phyloP scores from a whole-genome alignment of 768 basidiomycete species.

The Lyophyllum shimeji region DNA sequence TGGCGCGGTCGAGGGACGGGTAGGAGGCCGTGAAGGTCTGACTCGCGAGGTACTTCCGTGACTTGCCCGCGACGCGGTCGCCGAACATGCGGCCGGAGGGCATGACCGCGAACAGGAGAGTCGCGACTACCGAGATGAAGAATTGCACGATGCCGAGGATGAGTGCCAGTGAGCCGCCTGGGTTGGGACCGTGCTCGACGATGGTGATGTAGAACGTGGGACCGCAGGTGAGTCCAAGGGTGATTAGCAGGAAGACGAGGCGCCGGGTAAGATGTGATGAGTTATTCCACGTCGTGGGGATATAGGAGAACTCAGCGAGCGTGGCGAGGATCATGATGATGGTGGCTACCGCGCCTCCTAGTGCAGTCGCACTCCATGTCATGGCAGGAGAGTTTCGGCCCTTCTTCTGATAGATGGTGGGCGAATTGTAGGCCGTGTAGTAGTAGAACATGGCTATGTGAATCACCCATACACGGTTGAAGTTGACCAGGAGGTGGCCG shows the following conservation, averaged over 20 bases:
- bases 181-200: slow-evolving; percentile 55
- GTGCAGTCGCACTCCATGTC: slow-evolving; percentile 90
- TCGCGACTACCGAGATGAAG: slow-evolving; percentile 85
- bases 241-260: slow-evolving; percentile 84
- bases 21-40: slow-evolving; percentile 99
- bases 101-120: slow-evolving; percentile 85
- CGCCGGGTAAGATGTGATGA: slow-evolving; percentile 94
- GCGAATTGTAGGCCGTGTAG: slow-evolving; percentile 94
- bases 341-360: slow-evolving; percentile 95
- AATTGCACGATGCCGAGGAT: slow-evolving; percentile 98
- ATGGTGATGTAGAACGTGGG: slow-evolving; percentile 95
- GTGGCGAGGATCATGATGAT: slow-evolving; percentile 96
- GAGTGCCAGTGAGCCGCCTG: slow-evolving; percentile 71
- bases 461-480: slow-evolving; percentile 99
- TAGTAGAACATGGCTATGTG: slow-evolving; percentile 95
- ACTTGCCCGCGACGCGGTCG: slow-evolving; percentile 93
- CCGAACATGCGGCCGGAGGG: slow-evolving; percentile 99
- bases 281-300: slow-evolving; percentile 99
- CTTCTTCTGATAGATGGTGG: slow-evolving; percentile 70
- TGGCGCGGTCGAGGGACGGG: slow-evolving; percentile 59
- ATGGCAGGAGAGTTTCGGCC: slow-evolving; percentile 68
- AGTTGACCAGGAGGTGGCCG: slow-evolving; percentile 97
- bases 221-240: slow-evolving; percentile 86
- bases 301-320: slow-evolving; percentile 93
- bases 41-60: slow-evolving; percentile 94